A percentile compares a stretch with the other conserved stretches of the same genome.
Evolutionary conservation across 2,329 filamentous ascomycete species (phyloP).

Genomic region (Calonectria pseudoturangicola): DNA sequence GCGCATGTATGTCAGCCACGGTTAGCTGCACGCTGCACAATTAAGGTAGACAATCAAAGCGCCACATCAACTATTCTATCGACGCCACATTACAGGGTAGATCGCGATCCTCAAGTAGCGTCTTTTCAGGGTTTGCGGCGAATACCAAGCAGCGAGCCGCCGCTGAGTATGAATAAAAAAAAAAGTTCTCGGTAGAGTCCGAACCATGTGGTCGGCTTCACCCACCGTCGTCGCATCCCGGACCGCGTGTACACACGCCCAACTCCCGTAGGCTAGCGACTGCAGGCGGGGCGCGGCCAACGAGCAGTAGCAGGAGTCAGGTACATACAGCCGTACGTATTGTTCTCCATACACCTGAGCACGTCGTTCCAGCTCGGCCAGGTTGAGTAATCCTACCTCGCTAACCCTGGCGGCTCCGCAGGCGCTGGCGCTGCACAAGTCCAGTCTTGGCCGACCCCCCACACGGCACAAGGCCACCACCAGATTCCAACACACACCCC

Average conservation of each 20-base stretch:
- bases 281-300: neutral
- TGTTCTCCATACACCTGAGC: slow-evolving; percentile 24
- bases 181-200: slow-evolving; percentile 26
- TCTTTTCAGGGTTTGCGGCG: slow-evolving; percentile 11
- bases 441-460: slow-evolving; percentile 9
- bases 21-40: slow-evolving; percentile 8
- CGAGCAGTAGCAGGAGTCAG: slow-evolving; percentile 5
- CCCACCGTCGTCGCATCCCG: slow-evolving; percentile 22
- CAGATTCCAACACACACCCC: slow-evolving; percentile 23
- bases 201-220: slow-evolving; percentile 24
- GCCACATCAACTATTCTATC: slow-evolving; percentile 7
- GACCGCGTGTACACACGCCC: slow-evolving; percentile 9
- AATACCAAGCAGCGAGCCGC: slow-evolving; percentile 14
- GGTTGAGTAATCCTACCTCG: slow-evolving; percentile 22
- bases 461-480: slow-evolving; percentile 11
- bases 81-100: slow-evolving; percentile 18
- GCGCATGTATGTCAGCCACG: slow-evolving; percentile 8
- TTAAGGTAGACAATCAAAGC: slow-evolving; percentile 11
- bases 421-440: slow-evolving; percentile 22
- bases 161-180: neutral
- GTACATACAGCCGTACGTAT: neutral
- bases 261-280: neutral
- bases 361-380: slow-evolving; percentile 16
- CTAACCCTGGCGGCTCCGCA: slow-evolving; percentile 23
- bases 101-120: slow-evolving; percentile 19